Percentiles rank a stretch among this genome's conserved stretches.
phyloP scores from a whole-genome alignment of 805 yeast species.

The Lipomyces chichibuensis region DNA sequence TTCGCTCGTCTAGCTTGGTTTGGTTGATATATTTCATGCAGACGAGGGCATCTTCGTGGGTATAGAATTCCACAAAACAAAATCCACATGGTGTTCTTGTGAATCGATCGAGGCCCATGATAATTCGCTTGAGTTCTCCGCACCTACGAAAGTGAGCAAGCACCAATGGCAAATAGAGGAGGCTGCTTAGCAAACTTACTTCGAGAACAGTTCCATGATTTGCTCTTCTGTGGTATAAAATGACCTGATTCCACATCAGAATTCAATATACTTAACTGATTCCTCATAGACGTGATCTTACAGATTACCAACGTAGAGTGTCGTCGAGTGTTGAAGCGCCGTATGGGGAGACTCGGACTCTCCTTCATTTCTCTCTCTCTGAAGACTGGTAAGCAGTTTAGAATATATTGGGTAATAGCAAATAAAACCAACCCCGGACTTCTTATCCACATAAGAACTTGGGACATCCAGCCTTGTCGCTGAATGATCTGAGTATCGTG shows the following conservation, averaged over 20 bases:
- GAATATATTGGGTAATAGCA: background rate
- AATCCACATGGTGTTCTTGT: slow-evolving; percentile 95
- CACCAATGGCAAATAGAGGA: background rate
- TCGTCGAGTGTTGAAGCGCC: slow-evolving; percentile 64
- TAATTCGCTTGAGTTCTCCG: slow-evolving; percentile 75
- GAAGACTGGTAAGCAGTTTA: background rate
- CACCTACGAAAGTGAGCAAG: slow-evolving; percentile 33
- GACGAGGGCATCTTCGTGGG: slow-evolving; percentile 71
- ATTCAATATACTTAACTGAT: background rate
- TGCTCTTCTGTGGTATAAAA: slow-evolving; percentile 95
- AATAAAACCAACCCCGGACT: slow-evolving; percentile 17
- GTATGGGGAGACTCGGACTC: background rate
- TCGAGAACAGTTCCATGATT: slow-evolving; percentile 80
- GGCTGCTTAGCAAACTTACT: slow-evolving; percentile 47
- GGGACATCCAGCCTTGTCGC: slow-evolving; percentile 29
- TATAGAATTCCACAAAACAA: slow-evolving; percentile 81
- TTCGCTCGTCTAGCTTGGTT: slow-evolving; percentile 81
- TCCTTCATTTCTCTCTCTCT: slow-evolving; percentile 1
- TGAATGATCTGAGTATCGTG: slow-evolving; percentile 9
- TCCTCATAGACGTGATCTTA: slow-evolving; percentile 22
- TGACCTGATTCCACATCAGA: slow-evolving; percentile 46
- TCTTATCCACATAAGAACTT: slow-evolving; percentile 26
- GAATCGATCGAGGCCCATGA: slow-evolving; percentile 93
- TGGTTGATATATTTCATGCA: slow-evolving; percentile 81
- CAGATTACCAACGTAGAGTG: slow-evolving; percentile 89